Evolutionary conservation across 306 rosid species (phyloP).

Genomic region (Inga laurina): DNA sequence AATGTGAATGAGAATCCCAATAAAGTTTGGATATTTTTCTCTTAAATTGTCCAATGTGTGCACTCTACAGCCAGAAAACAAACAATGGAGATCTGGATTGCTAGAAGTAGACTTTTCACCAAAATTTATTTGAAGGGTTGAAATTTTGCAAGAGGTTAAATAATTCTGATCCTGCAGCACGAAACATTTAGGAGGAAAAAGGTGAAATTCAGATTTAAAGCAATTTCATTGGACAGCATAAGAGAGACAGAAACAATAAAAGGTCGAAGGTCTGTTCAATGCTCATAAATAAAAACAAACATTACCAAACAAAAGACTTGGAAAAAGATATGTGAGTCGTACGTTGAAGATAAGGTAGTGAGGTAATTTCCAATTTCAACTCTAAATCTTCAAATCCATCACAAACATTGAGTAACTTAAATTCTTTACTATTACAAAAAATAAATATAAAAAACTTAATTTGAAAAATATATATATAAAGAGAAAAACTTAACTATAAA

Average conservation of each 20-base stretch:
- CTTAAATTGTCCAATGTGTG: background rate
- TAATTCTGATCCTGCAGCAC: background rate
- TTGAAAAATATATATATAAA: background rate
- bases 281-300: constrained; percentile 25
- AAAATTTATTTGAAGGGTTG: background rate
- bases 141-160: background rate
- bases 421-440: background rate
- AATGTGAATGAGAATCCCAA: constrained; percentile 48
- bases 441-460: background rate
- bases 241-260: constrained; percentile 23
- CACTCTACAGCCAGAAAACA: background rate
- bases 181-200: constrained; percentile 29
- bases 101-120: background rate
- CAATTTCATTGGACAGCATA: constrained; percentile 27
- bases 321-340: background rate
- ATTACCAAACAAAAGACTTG: constrained; percentile 8
- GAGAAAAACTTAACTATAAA: background rate
- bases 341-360: constrained; percentile 29
- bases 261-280: constrained; percentile 20
- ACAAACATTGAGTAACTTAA: constrained; percentile 9
- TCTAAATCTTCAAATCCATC: constrained; percentile 38
- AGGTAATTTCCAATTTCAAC: constrained; percentile 27
- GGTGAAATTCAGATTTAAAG: constrained; percentile 33
- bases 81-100: background rate
- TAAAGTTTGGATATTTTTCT: constrained; percentile 37